Evolutionary conservation across 2,329 filamentous ascomycete genomes (phyloP).

Genomic region (Epichloe hybrida): DNA sequence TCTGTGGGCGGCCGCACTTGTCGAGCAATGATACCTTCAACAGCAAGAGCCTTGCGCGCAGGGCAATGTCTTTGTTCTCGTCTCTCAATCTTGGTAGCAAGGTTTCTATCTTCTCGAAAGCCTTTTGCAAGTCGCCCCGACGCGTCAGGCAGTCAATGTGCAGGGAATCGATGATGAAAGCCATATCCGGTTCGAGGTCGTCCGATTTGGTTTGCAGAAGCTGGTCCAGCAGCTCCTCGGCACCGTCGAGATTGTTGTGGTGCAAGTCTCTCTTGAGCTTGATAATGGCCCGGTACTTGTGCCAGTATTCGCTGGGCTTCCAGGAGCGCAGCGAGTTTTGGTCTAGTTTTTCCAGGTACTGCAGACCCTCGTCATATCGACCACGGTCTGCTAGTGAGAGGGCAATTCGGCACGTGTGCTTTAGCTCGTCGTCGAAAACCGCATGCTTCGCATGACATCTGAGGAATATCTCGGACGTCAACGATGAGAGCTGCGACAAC

Average conservation of each 20-base stretch:
- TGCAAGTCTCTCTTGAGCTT: constrained; percentile 51
- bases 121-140: constrained; percentile 31
- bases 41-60: constrained; percentile 58
- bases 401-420: constrained; percentile 57
- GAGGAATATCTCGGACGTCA: constrained; percentile 60
- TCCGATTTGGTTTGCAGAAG: constrained; percentile 37
- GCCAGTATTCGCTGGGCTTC: constrained; percentile 64
- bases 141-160: constrained; percentile 39
- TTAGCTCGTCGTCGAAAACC: constrained; percentile 64
- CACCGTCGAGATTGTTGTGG: constrained; percentile 36
- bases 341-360: constrained; percentile 32
- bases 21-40: constrained; percentile 60
- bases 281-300: constrained; percentile 52
- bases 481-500: constrained; percentile 37
- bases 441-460: constrained; percentile 50
- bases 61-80: constrained; percentile 40
- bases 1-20: constrained; percentile 53
- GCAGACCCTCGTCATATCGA: constrained; percentile 53
- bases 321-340: constrained; percentile 53
- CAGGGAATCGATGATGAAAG: constrained; percentile 36
- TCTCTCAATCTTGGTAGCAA: constrained; percentile 29
- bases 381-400: constrained; percentile 48
- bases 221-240: constrained; percentile 35
- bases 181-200: constrained; percentile 38
- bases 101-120: constrained; percentile 33